Conservation (phyloP, 2,329 filamentous ascomycete genomes). For the Diplodia scrobiculata region DNA sequence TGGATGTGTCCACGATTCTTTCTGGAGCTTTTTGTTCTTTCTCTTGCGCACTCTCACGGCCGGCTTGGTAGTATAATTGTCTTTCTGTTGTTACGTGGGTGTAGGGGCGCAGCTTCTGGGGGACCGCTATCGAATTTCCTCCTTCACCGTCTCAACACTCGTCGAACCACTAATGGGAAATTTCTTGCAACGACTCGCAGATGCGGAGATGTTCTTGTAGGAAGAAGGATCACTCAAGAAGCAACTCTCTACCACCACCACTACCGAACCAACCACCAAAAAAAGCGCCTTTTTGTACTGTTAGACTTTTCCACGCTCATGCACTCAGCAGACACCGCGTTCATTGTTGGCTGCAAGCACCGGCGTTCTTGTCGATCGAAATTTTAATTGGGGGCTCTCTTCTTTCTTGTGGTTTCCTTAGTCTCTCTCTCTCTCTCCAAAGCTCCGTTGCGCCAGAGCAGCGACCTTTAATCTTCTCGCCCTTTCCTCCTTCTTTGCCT, state of each 20-base stretch:
- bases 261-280: constrained; percentile 27
- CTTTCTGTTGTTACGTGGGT: constrained; percentile 26
- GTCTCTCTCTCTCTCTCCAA: constrained; percentile 8
- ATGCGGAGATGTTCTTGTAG: constrained; percentile 22
- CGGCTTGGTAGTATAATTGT: constrained; percentile 29
- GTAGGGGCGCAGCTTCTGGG: constrained; percentile 24
- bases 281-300: constrained; percentile 27
- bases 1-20: constrained; percentile 30
- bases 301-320: constrained; percentile 27
- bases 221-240: constrained; percentile 23
- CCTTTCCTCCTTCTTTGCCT: constrained; percentile 1
- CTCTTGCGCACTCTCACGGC: constrained; percentile 25
- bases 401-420: constrained; percentile 23
- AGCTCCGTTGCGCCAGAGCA: constrained; percentile 4
- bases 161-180: constrained; percentile 16
- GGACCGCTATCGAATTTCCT: constrained; percentile 14
- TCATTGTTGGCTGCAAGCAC: constrained; percentile 26
- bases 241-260: constrained; percentile 18
- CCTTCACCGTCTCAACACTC: constrained; percentile 16
- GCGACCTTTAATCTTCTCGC: constrained; percentile 7
- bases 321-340: constrained; percentile 22
- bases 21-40: constrained; percentile 24
- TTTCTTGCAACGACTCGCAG: constrained; percentile 13
- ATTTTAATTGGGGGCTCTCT: constrained; percentile 27
- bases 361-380: constrained; percentile 27